These are phyloP conservation scores for Colletotrichum melonis DNA, from an alignment of 2,329 filamentous ascomycete species.

Conservation along the genomic window DNA sequence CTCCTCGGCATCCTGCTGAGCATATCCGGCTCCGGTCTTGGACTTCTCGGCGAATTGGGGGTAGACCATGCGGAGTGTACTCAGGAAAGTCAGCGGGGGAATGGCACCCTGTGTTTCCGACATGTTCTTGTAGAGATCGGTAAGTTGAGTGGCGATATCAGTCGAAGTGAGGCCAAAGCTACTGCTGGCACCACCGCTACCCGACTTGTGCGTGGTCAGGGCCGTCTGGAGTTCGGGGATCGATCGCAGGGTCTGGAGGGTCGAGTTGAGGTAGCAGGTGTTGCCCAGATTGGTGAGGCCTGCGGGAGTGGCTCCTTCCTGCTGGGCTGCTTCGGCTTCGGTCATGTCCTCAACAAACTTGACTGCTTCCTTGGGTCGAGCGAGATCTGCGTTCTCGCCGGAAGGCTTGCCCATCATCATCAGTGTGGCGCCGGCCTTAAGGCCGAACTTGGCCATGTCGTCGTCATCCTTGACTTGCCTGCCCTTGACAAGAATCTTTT, in stretches of 20 bases:
- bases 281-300: constrained; percentile 94
- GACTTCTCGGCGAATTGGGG: constrained; percentile 94
- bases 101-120: constrained; percentile 89
- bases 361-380: constrained; percentile 81
- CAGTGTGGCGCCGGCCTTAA: constrained; percentile 87
- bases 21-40: constrained; percentile 84
- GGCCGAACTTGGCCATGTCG: constrained; percentile 82
- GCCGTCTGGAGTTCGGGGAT: constrained; percentile 92
- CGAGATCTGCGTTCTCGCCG: constrained; percentile 68
- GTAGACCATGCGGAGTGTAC: constrained; percentile 80
- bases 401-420: constrained; percentile 97
- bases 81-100: constrained; percentile 84
- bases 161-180: constrained; percentile 27
- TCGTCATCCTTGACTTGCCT: constrained; percentile 96
- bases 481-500: constrained; percentile 95
- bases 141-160: constrained; percentile 65
- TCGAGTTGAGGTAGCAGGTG: constrained; percentile 98
- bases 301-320: constrained; percentile 86
- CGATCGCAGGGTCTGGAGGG: constrained; percentile 87
- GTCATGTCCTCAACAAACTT: constrained; percentile 99
- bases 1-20: constrained; percentile 99
- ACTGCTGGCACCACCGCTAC: constrained; percentile 65
- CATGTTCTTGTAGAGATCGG: constrained; percentile 91
- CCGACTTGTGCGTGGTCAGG: constrained; percentile 68
- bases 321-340: constrained; percentile 87